phyloP scores from a whole-genome alignment of 2,329 filamentous ascomycete species.

The Beauveria sp. region DNA sequence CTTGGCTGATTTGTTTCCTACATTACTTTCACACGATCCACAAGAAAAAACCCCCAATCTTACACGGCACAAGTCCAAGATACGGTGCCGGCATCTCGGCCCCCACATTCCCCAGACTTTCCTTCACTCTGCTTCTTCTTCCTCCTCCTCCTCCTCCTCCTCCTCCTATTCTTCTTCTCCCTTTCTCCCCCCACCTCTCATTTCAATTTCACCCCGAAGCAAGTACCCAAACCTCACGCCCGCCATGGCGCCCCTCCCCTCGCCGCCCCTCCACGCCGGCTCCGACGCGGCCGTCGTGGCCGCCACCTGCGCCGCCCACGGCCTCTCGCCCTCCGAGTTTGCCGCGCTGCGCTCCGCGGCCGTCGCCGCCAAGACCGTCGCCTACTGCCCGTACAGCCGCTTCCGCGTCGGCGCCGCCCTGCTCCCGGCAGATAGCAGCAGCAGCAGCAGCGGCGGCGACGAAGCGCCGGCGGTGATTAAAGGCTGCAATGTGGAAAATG shows the following conservation, averaged over 20 bases:
- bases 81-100: too few species aligned
- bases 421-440: slow-evolving; percentile 34
- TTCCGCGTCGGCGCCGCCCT: slow-evolving; percentile 86
- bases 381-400: slow-evolving; percentile 89
- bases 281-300: slow-evolving; percentile 21
- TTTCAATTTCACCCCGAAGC: neutral
- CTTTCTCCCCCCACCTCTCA: neutral
- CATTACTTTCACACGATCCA: too few species aligned
- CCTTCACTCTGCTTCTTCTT: neutral
- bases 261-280: slow-evolving; percentile 17
- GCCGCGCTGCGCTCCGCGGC: slow-evolving; percentile 53
- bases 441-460: slow-evolving; percentile 25
- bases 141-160: too few species aligned
- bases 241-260: slow-evolving; percentile 10
- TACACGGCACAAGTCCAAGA: too few species aligned
- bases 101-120: neutral
- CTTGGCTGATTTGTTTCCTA: too few species aligned
- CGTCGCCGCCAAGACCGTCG: slow-evolving; percentile 63
- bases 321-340: slow-evolving; percentile 58
- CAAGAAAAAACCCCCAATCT: too few species aligned
- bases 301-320: slow-evolving; percentile 25
- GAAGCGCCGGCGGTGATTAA: slow-evolving; percentile 16
- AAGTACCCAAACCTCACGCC: too few species aligned
- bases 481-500: slow-evolving; percentile 92
- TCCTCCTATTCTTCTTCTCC: too few species aligned